A percentile compares a stretch with the other conserved stretches of the same genome.
These are phyloP conservation scores for Penicillium sp. DNA, from an alignment of 2,329 filamentous ascomycete species.

Conservation along the genomic window DNA sequence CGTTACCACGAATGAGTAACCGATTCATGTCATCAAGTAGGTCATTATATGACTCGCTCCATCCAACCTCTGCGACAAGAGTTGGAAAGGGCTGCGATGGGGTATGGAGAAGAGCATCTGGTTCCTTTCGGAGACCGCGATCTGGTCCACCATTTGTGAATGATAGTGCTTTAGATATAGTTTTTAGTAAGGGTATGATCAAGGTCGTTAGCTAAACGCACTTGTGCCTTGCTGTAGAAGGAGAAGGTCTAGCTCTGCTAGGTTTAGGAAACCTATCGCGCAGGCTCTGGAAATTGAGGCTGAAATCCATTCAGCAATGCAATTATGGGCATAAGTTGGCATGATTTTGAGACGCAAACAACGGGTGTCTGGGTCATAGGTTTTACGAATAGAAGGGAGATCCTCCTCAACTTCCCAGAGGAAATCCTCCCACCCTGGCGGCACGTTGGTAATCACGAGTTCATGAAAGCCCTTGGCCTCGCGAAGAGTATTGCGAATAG, in stretches of 20 bases:
- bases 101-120: background rate
- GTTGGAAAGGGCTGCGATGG: background rate
- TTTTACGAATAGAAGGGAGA: background rate
- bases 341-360: background rate
- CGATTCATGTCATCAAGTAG: slow-evolving; percentile 1
- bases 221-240: background rate
- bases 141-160: background rate
- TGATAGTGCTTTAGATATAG: background rate
- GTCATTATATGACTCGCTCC: background rate
- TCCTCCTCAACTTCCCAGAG: background rate
- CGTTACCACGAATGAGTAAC: slow-evolving; percentile 1
- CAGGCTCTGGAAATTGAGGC: background rate
- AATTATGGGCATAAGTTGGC: background rate
- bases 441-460: too few species aligned
- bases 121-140: background rate
- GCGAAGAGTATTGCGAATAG: too few species aligned
- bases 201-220: background rate
- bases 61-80: background rate
- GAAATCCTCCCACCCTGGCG: too few species aligned
- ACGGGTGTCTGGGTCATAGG: background rate
- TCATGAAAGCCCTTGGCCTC: too few species aligned
- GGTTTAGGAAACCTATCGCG: too few species aligned
- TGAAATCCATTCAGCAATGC: background rate
- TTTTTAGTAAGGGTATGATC: background rate
- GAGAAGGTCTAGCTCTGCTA: background rate